Conservation (phyloP, 768 basidiomycete species). For the Rubroboletus satanas region DNA sequence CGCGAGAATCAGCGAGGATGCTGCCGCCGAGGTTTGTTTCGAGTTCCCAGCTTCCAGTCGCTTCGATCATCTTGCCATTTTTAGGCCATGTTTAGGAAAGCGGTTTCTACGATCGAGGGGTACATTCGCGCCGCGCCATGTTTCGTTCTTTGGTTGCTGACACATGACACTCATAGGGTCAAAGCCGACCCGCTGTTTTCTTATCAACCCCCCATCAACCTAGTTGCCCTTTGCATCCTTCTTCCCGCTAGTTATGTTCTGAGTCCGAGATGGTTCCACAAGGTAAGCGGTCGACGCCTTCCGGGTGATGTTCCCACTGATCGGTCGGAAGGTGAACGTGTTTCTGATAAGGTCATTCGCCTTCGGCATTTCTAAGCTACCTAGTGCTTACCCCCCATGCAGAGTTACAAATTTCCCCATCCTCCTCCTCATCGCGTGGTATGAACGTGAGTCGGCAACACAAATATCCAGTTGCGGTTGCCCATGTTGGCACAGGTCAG, state of each 20-base stretch:
- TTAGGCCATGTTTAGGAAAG: slow-evolving; percentile 91
- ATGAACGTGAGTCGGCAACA: slow-evolving; percentile 53
- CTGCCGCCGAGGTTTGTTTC: slow-evolving; percentile 72
- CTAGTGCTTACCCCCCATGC: not conserved
- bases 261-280: slow-evolving; percentile 97
- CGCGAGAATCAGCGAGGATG: slow-evolving; percentile 88
- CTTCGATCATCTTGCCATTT: not conserved
- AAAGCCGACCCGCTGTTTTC: slow-evolving; percentile 91
- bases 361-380: not conserved
- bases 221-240: slow-evolving; percentile 83
- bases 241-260: slow-evolving; percentile 82
- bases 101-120: slow-evolving; percentile 95
- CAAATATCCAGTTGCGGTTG: not conserved
- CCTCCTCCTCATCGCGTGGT: slow-evolving; percentile 72
- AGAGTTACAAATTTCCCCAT: slow-evolving; percentile 84
- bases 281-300: slow-evolving; percentile 44
- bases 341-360: slow-evolving; percentile 70
- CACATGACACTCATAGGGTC: slow-evolving; percentile 44
- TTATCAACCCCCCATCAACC: slow-evolving; percentile 91
- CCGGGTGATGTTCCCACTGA: slow-evolving; percentile 14
- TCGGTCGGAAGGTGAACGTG: slow-evolving; percentile 63
- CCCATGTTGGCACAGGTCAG: slow-evolving; percentile 38
- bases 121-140: slow-evolving; percentile 24
- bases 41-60: not conserved
- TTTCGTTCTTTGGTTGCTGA: slow-evolving; percentile 8